Conservation (phyloP, 2,329 filamentous ascomycete genomes). For the Xylaria sp. region DNA sequence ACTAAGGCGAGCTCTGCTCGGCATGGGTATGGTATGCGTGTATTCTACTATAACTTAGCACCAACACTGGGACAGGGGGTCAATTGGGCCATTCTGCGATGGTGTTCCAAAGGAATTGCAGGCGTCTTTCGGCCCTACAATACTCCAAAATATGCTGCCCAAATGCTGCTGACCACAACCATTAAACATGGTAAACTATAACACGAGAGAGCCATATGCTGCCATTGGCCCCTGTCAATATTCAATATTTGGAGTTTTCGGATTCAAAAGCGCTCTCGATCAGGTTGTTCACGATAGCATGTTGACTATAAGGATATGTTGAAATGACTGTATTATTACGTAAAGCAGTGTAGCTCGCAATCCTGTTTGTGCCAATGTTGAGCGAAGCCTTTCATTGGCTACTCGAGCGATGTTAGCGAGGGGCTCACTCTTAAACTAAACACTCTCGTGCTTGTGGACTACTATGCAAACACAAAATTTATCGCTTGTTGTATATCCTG, state of each 20-base stretch:
- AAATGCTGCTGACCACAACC: neutral
- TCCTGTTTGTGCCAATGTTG: neutral
- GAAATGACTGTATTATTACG: conserved; percentile 17
- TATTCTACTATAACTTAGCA: conserved; percentile 26
- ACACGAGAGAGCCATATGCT: neutral
- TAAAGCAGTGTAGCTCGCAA: conserved; percentile 6
- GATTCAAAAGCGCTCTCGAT: neutral
- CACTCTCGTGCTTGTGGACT: neutral
- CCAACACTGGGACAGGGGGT: neutral
- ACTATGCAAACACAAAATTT: neutral
- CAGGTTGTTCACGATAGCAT: neutral
- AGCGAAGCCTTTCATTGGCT: neutral
- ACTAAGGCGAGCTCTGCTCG: conserved; percentile 8
- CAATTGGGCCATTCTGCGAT: conserved; percentile 4
- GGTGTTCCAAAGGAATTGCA: neutral
- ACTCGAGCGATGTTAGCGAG: too few relatives aligned
- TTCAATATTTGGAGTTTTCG: too few relatives aligned
- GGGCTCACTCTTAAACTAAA: too few relatives aligned
- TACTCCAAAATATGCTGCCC: neutral
- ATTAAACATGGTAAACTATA: neutral
- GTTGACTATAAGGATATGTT: neutral
- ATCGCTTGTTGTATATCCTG: too few relatives aligned
- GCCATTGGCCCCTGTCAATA: neutral
- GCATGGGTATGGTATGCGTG: conserved; percentile 24
- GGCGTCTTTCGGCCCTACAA: neutral